Base-by-base conservation (phyloP, 352 stramenopile genomes). In the Pythium periplocum region DNA sequence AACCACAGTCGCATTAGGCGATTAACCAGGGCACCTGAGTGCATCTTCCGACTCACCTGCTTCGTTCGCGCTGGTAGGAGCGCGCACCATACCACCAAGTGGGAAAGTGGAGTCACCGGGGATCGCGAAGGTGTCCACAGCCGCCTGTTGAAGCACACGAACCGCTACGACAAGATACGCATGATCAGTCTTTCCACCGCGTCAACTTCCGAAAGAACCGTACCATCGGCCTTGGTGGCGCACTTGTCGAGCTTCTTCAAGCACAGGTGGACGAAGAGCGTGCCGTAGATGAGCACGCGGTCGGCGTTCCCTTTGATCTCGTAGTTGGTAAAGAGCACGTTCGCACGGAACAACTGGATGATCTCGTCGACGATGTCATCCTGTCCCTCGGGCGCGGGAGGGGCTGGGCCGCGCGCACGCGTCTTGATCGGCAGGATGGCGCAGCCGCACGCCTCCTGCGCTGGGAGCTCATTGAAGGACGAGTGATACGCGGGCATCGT, bases 311-410 rank as follows among this genome's bases (percentile, higher is more conserved):
- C 89, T 54, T 97, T 90, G 61, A 98, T 88, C 64, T 96, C 86
- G 61, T 93, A 98, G 71, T 96, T 97, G 39, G 87, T 93, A 64
- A 97, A 98, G 30, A 98, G 68, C 40, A 98, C 86, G 71, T 98
- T 98, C 4, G 87, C 89, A 39, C 93, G 84, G 68, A 97, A 98
- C 62, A 95, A 87, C 62, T 87, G 78, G 55, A 98, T 78, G 40
- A 93, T 87, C 71, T 98, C 93, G 70, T 98, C 92, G 44, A 96
- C 83, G 50, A 98, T 94, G 72, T 98, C 93, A 44, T 96, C 78
- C 45, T 91, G 65, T 31, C 64, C 80, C 49, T 90, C 78, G 8
- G 84, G 81, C 7, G 82, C 78, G 9, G 73, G 75, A 12, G 83
- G 86, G n/a, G 92, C 92, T 0, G 91, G 92, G 0, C 92, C 92